Conservation (phyloP, 139 green algal species). For the Chlorella sorokiniana region DNA sequence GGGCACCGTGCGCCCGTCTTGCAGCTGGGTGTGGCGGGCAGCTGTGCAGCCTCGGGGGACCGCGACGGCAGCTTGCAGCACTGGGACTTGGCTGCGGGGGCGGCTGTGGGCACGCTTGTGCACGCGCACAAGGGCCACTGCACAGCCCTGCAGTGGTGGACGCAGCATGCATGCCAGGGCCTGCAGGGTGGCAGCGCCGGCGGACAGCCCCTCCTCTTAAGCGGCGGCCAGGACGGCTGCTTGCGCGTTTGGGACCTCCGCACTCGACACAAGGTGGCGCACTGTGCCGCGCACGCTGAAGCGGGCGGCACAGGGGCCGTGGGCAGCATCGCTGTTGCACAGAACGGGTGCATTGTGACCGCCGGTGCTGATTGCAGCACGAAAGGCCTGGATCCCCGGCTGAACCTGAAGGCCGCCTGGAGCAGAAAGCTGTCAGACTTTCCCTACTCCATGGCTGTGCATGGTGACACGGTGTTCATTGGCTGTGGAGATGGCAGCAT, state of each 20-base stretch:
- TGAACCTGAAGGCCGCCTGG: not conserved
- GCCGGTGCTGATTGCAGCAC: not conserved
- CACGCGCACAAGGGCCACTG: slow-evolving; percentile 71
- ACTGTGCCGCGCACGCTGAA: not conserved
- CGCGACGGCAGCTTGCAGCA: slow-evolving; percentile 62
- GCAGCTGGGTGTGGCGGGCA: slow-evolving; percentile 25
- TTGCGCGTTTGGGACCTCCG: slow-evolving; percentile 34
- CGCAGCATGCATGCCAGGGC: not conserved
- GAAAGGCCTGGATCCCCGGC: not conserved
- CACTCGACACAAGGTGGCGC: too few species aligned
- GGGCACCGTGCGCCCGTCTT: slow-evolving; percentile 59
- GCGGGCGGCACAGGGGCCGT: not conserved
- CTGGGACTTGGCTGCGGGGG: slow-evolving; percentile 56
- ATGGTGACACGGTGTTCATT: not conserved
- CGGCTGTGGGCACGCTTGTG: slow-evolving; percentile 43
- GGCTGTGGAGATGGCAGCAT: slow-evolving; percentile 13
- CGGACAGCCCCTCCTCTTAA: slow-evolving; percentile 39
- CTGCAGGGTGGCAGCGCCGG: not conserved
- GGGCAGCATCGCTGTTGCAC: not conserved
- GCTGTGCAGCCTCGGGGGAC: slow-evolving; percentile 55
- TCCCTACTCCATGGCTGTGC: not conserved
- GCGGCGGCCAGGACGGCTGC: slow-evolving; percentile 63
- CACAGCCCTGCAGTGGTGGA: slow-evolving; percentile 67
- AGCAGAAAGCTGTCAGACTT: not conserved
- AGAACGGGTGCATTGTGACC: not conserved